Evolutionary conservation across 176 grass and related monocot species (phyloP), one percentile per base, ranked within the genome.

Genomic region (Panicum miliaceum): DNA sequence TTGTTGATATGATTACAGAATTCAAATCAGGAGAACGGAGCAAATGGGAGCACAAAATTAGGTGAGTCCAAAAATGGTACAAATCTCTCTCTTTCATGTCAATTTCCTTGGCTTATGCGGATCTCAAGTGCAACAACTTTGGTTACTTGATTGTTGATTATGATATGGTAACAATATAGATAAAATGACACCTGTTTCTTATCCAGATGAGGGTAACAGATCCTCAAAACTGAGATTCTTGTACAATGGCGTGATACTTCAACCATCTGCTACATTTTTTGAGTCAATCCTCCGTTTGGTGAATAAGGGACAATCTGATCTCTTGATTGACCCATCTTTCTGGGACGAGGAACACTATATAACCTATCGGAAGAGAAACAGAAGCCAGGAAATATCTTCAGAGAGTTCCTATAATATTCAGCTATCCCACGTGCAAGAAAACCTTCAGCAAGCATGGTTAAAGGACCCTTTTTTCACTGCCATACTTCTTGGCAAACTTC

Each of bases 391-490:
- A 22, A 75, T 27, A 12, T 81, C 83, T 47, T 52, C 69, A 38
- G 16, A 10, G 29, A 81, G 59, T 41, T 73, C 69, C 18, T 74
- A 64, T 52, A 52, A 47, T 64, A 38, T 43, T 56, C 77, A 15
- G 65, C 36, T 86, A 23, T 72, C 76, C 4, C 2, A n/a, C 16
- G 2, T 84, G 68, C 59, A 74, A 27, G 23, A 81, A 76, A 88
- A 68, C 18, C 46, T 73, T 86, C 74, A 75, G 70, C 63, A 75
- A 7, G 64, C 92, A 76, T 74, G 74, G 71, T 36, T 57, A 35
- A 91, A 87, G 51, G 72, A 85, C 58, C 77, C 86, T 4, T 85
- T 94, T 89, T 91, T 94, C 57, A 47, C 51, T 63, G 61, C 80
- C 65, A 69, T 78, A 76, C 37, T 91, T n/a, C 67, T 52, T 74